These are phyloP conservation scores for Emergomyces orientalis DNA, from an alignment of 2,329 filamentous ascomycete genomes.

Conservation along the genomic window DNA sequence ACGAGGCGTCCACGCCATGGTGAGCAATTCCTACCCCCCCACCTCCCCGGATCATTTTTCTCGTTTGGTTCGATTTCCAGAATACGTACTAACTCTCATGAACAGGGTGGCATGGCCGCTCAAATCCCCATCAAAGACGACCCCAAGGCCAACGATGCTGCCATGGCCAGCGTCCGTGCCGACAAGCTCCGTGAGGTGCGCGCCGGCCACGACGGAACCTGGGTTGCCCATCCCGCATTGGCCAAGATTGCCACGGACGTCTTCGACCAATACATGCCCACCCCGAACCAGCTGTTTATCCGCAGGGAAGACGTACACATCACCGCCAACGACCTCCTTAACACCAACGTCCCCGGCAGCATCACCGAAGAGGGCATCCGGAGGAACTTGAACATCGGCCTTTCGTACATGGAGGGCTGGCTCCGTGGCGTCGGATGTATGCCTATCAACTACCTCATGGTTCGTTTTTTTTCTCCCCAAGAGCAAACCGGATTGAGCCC, in stretches of 20 bases:
- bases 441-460: conserved; percentile 95
- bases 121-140: conserved; percentile 99
- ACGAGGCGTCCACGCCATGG: conserved; percentile 96
- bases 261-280: conserved; percentile 98
- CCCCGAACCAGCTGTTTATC: conserved; percentile 88
- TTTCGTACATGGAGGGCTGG: conserved; percentile 99
- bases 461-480: conserved; percentile 21
- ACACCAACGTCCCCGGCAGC: conserved; percentile 92
- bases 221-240: conserved; percentile 93
- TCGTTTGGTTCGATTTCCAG: not conserved
- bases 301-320: conserved; percentile 84
- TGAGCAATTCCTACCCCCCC: conserved; percentile 15
- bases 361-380: conserved; percentile 91
- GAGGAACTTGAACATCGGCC: conserved; percentile 94
- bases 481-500: not conserved
- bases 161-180: conserved; percentile 84
- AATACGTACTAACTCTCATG: not conserved
- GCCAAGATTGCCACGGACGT: conserved; percentile 79
- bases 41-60: too few relatives aligned
- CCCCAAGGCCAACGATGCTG: conserved; percentile 77
- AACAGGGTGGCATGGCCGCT: conserved; percentile 78
- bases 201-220: conserved; percentile 92
- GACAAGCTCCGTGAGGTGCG: conserved; percentile 95
- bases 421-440: conserved; percentile 89
- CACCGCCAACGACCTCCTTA: conserved; percentile 79